Percentiles rank a stretch among this genome's conserved stretches.
phyloP scores from a whole-genome alignment of 345 rosid species.

The Syzygium jambos region DNA sequence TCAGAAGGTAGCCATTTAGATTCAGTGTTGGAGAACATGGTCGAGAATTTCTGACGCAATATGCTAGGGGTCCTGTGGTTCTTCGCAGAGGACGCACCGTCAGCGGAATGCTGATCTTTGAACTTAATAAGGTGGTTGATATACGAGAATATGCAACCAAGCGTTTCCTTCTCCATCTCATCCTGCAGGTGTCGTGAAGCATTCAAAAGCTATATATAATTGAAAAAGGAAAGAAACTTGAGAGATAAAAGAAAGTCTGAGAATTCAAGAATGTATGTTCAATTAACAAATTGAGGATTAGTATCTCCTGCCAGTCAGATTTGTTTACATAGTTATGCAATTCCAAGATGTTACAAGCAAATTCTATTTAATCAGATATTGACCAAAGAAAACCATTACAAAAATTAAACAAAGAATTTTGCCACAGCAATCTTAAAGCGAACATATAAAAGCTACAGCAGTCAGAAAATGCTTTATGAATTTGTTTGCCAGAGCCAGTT shows the following conservation, averaged over 20 bases:
- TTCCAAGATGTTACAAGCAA: not conserved
- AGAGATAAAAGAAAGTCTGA: not conserved
- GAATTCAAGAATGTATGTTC: conserved; percentile 4
- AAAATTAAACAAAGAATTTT: not conserved
- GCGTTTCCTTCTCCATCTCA: conserved; percentile 35
- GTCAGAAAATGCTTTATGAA: not conserved
- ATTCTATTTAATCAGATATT: not conserved
- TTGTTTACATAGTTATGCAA: not conserved
- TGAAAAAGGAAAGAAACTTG: not conserved
- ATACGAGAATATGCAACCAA: conserved; percentile 35
- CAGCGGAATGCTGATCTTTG: conserved; percentile 52
- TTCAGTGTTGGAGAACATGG: conserved; percentile 39
- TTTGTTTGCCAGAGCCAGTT: not conserved
- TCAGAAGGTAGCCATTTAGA: conserved; percentile 33
- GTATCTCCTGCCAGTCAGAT: not conserved
- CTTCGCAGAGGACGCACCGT: conserved; percentile 45
- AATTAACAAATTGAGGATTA: not conserved
- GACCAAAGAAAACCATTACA: not conserved
- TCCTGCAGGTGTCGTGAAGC: conserved; percentile 26
- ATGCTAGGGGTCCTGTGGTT: conserved; percentile 48
- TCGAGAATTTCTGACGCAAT: conserved; percentile 34
- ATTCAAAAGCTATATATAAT: not conserved
- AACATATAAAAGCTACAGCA: not conserved
- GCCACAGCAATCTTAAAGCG: not conserved
- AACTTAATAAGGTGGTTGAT: conserved; percentile 76